A percentile compares a stretch with the other conserved stretches of the same genome.
Evolutionary conservation across 2,329 filamentous ascomycete genomes (phyloP).

Genomic region (Dryadomyces quercus-mongolicae): DNA sequence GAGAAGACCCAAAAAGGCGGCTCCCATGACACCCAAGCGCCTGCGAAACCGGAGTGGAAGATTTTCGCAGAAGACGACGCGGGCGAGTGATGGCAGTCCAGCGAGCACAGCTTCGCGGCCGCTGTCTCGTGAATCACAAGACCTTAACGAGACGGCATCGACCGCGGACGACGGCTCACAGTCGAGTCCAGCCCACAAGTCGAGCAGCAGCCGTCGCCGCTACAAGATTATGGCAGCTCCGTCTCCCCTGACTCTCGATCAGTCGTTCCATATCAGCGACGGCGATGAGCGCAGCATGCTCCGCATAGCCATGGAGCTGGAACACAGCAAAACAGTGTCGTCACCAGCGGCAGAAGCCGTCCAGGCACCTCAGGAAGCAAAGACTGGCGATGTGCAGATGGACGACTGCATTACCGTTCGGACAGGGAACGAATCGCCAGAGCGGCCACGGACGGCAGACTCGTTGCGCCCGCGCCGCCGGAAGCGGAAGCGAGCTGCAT

Average conservation of each 20-base stretch:
- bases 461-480: background rate
- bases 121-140: background rate
- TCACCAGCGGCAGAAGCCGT: slow-evolving; percentile 13
- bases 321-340: slow-evolving; percentile 18
- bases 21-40: slow-evolving; percentile 2
- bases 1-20: background rate
- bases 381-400: background rate
- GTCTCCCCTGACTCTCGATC: slow-evolving; percentile 6
- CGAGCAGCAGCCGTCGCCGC: background rate
- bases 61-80: background rate
- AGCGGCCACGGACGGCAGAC: background rate
- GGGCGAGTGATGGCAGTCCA: background rate
- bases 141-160: background rate
- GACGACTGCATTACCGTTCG: slow-evolving; percentile 22
- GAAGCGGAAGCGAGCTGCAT: slow-evolving; percentile 7
- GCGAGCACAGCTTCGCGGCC: background rate
- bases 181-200: slow-evolving; percentile 8
- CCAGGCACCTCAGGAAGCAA: slow-evolving; percentile 8
- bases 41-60: slow-evolving; percentile 5
- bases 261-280: slow-evolving; percentile 29
- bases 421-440: slow-evolving; percentile 9
- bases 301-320: slow-evolving; percentile 36
- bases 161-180: background rate
- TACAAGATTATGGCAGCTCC: slow-evolving; percentile 1
- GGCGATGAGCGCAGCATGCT: slow-evolving; percentile 35